phyloP scores from a whole-genome alignment of 2,329 filamentous ascomycete species.

The Apiospora kogelbergensis region DNA sequence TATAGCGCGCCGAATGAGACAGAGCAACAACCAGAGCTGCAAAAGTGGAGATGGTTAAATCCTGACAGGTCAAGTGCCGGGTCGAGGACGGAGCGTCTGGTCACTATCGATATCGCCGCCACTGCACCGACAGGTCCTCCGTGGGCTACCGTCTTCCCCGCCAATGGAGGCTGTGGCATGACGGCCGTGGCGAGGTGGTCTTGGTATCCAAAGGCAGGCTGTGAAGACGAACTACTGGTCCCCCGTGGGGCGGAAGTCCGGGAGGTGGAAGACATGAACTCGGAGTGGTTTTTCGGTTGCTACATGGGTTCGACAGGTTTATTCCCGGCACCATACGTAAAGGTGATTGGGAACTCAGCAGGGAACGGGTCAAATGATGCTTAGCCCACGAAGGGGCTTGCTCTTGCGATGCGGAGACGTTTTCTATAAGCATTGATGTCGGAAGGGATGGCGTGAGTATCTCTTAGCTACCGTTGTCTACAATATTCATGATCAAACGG shows the following conservation, averaged over 20 bases:
- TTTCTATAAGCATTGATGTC: background rate
- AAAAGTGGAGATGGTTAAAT: conserved; percentile 53
- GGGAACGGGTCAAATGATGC: conserved; percentile 1
- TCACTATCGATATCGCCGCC: conserved; percentile 50
- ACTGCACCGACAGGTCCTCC: conserved; percentile 36
- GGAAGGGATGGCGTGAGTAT: background rate
- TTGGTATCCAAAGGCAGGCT: conserved; percentile 69
- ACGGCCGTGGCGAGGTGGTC: conserved; percentile 68
- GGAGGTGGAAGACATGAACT: conserved; percentile 85
- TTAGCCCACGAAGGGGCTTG: background rate
- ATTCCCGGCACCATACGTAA: conserved; percentile 79
- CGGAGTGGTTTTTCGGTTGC: conserved; percentile 84
- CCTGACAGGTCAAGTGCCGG: conserved; percentile 37
- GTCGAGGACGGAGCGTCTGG: conserved; percentile 44
- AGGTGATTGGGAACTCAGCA: conserved; percentile 35
- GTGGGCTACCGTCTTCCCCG: conserved; percentile 56
- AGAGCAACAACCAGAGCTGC: conserved; percentile 32
- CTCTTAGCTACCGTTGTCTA: background rate
- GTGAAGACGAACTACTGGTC: conserved; percentile 77
- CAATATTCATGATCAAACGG: background rate
- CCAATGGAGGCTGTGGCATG: conserved; percentile 71
- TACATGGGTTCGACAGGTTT: conserved; percentile 80
- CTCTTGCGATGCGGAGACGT: background rate
- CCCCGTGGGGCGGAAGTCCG: conserved; percentile 79
- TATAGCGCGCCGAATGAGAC: conserved; percentile 35